phyloP scores from a whole-genome alignment of 1,284 basidiomycete species.

The Volvariella surrecta region DNA sequence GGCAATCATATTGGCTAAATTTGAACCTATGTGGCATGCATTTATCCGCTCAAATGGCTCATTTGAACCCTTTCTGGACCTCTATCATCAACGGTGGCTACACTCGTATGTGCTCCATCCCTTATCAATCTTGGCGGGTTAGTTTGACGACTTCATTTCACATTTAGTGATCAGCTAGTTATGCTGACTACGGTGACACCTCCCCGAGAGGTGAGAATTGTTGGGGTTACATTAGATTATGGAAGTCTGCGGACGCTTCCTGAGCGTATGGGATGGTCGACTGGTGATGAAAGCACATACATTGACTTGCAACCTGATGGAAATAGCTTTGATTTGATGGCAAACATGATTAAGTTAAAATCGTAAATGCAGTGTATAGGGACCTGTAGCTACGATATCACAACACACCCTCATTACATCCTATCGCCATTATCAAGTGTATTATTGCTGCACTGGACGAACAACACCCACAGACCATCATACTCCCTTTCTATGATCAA shows the following conservation, averaged over 20 bases:
- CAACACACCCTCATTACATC: constrained; percentile 66
- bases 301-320: constrained; percentile 86
- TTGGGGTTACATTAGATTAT: constrained; percentile 82
- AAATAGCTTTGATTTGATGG: constrained; percentile 95
- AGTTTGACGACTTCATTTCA: constrained; percentile 2
- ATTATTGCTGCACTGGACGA: constrained; percentile 75
- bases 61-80: constrained; percentile 71
- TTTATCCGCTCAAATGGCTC: constrained; percentile 61
- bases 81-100: constrained; percentile 79
- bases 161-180: constrained; percentile 72
- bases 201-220: constrained; percentile 65
- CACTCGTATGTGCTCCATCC: constrained; percentile 68
- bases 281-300: constrained; percentile 26
- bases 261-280: constrained; percentile 32
- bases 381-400: no score
- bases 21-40: constrained; percentile 71
- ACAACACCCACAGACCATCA: constrained; percentile 62
- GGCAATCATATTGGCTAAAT: constrained; percentile 71
- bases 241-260: constrained; percentile 83
- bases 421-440: constrained; percentile 70
- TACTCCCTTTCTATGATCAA: constrained; percentile 67
- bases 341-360: constrained; percentile 68
- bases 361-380: no score
- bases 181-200: constrained; percentile 74
- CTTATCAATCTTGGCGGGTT: constrained; percentile 1